Percentiles rank a stretch among this genome's conserved stretches.
phyloP scores from a whole-genome alignment of 345 rosid species.

The Euphorbia peplus region DNA sequence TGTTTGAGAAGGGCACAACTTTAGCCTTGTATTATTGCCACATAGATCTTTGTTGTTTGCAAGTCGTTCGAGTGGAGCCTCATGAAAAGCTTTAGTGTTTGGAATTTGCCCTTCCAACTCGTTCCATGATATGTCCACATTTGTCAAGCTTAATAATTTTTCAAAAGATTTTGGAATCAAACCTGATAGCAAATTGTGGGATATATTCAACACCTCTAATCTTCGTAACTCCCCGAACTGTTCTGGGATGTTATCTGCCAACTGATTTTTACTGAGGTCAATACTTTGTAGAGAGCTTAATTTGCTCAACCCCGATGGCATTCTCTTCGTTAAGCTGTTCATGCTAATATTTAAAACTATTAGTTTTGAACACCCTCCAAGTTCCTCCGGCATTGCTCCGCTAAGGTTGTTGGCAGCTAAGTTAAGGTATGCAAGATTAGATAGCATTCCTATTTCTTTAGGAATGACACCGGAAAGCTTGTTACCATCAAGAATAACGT shows the following conservation, averaged over 20 bases:
- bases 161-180: neutral
- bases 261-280: slow-evolving; percentile 15
- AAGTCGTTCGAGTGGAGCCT: neutral
- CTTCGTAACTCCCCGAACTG: neutral
- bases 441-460: slow-evolving; percentile 18
- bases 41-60: neutral
- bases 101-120: neutral
- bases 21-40: neutral
- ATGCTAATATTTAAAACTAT: slow-evolving; percentile 15
- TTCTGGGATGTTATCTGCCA: neutral
- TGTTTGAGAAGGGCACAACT: neutral
- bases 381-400: slow-evolving; percentile 27
- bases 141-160: neutral
- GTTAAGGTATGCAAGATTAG: slow-evolving; percentile 24
- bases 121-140: neutral
- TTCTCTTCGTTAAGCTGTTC: slow-evolving; percentile 8
- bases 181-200: neutral
- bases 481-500: slow-evolving; percentile 11
- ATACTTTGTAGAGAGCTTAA: slow-evolving; percentile 4
- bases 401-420: slow-evolving; percentile 23
- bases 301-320: slow-evolving; percentile 13
- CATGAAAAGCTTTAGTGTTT: neutral
- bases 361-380: slow-evolving; percentile 23
- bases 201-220: neutral
- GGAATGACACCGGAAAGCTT: slow-evolving; percentile 24